Percentiles rank a stretch among this genome's conserved stretches.
These are phyloP conservation scores for Phytopythium cucurbitacearum DNA, from an alignment of 352 stramenopile genomes.

Conservation along the genomic window DNA sequence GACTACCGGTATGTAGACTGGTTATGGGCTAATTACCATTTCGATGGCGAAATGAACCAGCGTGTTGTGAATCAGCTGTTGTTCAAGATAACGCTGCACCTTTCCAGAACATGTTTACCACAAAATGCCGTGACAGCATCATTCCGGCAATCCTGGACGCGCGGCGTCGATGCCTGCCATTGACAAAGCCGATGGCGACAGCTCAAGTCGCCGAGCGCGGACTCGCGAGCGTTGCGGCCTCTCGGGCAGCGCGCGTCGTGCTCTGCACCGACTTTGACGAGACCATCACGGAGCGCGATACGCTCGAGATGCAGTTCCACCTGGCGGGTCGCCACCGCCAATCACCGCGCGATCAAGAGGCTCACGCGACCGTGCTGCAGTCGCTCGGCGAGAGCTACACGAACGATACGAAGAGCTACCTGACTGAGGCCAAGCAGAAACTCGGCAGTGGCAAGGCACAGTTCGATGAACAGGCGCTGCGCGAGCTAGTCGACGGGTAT, in stretches of 20 bases:
- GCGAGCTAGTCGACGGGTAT: slow-evolving; percentile 38
- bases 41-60: too few species aligned
- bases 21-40: too few species aligned
- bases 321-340: slow-evolving; percentile 8
- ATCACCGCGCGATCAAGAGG: neutral
- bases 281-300: slow-evolving; percentile 59
- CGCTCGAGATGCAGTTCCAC: slow-evolving; percentile 51
- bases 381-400: slow-evolving; percentile 32
- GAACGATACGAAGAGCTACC: slow-evolving; percentile 17
- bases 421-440: slow-evolving; percentile 6
- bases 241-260: slow-evolving; percentile 16
- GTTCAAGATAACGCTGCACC: too few species aligned
- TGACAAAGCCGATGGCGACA: neutral
- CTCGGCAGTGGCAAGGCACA: neutral
- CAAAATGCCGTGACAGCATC: too few species aligned
- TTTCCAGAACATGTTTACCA: too few species aligned
- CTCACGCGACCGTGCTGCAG: slow-evolving; percentile 18
- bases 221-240: neutral
- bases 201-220: neutral
- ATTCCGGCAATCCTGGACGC: too few species aligned
- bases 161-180: neutral
- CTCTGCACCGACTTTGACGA: slow-evolving; percentile 74
- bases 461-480: slow-evolving; percentile 35
- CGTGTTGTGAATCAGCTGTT: too few species aligned
- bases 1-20: too few species aligned